These are phyloP conservation scores for Trichosanthes truncata DNA, from an alignment of 306 rosid species.

Conservation along the genomic window DNA sequence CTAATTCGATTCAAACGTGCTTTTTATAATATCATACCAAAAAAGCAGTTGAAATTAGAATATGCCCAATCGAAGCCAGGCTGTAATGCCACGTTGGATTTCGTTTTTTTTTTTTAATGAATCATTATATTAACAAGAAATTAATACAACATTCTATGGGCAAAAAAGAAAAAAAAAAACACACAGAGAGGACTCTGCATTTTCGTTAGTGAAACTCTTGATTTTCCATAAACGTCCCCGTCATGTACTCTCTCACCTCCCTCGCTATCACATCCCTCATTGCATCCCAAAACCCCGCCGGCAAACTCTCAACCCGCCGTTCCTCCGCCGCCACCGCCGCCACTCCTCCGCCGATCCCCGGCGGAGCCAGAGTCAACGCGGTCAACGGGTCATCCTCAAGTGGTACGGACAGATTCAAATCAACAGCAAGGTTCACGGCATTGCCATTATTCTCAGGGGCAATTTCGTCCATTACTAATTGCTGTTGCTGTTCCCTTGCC, in stretches of 20 bases:
- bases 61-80: background rate
- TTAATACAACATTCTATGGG: constrained; percentile 1
- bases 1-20: constrained; percentile 5
- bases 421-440: background rate
- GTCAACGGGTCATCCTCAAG: constrained; percentile 65
- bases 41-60: background rate
- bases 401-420: background rate
- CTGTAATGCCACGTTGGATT: constrained; percentile 8
- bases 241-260: constrained; percentile 78
- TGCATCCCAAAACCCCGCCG: constrained; percentile 71
- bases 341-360: constrained; percentile 30
- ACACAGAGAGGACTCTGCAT: background rate
- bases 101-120: background rate
- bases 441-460: constrained; percentile 1
- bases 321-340: constrained; percentile 1
- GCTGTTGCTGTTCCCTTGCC: constrained; percentile 13
- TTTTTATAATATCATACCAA: background rate
- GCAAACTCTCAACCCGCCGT: constrained; percentile 25
- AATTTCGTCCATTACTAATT: background rate
- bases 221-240: constrained; percentile 47
- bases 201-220: constrained; percentile 23
- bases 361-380: constrained; percentile 86
- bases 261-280: constrained; percentile 79
- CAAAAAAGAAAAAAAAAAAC: background rate
- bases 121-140: constrained; percentile 7